phyloP scores from a whole-genome alignment of 495 filamentous ascomycete species.

The Podospora didyma region DNA sequence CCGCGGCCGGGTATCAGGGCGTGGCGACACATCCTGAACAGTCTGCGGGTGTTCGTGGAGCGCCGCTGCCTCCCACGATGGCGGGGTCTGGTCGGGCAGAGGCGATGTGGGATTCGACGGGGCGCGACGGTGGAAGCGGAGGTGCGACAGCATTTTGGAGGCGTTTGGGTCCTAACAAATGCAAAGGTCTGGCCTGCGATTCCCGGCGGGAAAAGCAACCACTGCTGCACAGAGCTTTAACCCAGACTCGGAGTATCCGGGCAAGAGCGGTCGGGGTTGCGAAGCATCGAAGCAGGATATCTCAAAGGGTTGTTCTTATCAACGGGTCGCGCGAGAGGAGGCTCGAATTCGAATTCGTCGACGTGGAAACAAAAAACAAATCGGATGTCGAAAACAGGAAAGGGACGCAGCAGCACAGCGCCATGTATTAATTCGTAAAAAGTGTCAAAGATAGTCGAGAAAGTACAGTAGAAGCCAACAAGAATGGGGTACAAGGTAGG shows the following conservation, averaged over 20 bases:
- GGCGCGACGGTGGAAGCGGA: conserved; percentile 50
- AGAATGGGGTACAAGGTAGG: too few relatives aligned
- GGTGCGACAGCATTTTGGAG: conserved; percentile 47
- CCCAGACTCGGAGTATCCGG: not conserved
- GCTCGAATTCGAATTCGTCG: too few relatives aligned
- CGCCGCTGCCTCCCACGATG: conserved; percentile 32
- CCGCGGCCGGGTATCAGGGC: conserved; percentile 36
- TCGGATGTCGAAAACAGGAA: too few relatives aligned
- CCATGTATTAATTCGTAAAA: too few relatives aligned
- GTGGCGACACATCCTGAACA: conserved; percentile 34
- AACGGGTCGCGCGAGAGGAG: too few relatives aligned
- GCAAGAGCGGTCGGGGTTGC: not conserved
- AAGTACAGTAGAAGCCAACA: too few relatives aligned
- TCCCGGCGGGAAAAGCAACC: not conserved
- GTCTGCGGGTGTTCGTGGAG: conserved; percentile 34
- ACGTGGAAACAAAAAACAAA: too few relatives aligned
- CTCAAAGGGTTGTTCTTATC: too few relatives aligned
- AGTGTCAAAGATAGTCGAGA: too few relatives aligned
- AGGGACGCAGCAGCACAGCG: too few relatives aligned
- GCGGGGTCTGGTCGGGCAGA: conserved; percentile 33
- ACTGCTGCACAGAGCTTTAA: not conserved
- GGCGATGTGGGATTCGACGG: conserved; percentile 52
- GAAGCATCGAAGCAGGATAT: not conserved
- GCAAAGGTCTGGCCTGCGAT: not conserved
- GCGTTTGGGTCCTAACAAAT: not conserved